These are phyloP conservation scores for Cryptococcus neoformans DNA, from an alignment of 1,284 basidiomycete species.

Conservation along the genomic window DNA sequence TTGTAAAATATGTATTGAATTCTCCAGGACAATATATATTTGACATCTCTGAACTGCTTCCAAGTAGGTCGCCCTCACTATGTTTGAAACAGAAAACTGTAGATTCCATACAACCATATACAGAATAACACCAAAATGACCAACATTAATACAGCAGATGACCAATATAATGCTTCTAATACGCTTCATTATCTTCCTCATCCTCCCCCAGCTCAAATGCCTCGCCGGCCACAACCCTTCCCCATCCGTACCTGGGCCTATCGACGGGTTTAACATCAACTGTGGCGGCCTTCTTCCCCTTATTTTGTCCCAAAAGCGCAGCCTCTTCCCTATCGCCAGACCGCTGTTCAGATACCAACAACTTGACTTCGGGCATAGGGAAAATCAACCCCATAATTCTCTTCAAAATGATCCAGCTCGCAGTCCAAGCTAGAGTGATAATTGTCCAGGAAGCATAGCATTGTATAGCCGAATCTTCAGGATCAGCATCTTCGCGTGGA, in stretches of 20 bases:
- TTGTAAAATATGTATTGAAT: too few relatives aligned
- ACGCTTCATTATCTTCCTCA: slow-evolving; percentile 20
- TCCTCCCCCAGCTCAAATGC: slow-evolving; percentile 38
- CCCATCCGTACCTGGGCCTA: slow-evolving; percentile 26
- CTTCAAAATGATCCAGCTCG: slow-evolving; percentile 27
- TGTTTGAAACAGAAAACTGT: too few relatives aligned
- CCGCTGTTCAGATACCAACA: not conserved
- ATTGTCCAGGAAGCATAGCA: slow-evolving; percentile 23
- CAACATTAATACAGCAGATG: too few relatives aligned
- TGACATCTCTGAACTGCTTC: too few relatives aligned
- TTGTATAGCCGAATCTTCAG: slow-evolving; percentile 7
- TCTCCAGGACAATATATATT: too few relatives aligned
- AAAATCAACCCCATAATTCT: slow-evolving; percentile 34
- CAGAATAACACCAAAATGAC: too few relatives aligned
- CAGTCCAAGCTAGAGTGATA: slow-evolving; percentile 27
- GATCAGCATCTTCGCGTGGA: slow-evolving; percentile 13
- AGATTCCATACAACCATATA: too few relatives aligned
- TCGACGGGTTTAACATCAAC: not conserved
- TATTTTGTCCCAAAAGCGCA: slow-evolving; percentile 1
- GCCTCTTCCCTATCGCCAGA: not conserved
- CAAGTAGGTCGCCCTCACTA: too few relatives aligned
- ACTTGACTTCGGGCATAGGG: slow-evolving; percentile 24
- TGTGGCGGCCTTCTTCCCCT: not conserved
- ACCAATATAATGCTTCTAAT: too few relatives aligned
- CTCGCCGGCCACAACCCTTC: slow-evolving; percentile 35